Percentiles rank a stretch among this genome's conserved stretches.
Conservation (phyloP, 768 basidiomycete genomes). For the Fomitopsis pulvina region DNA sequence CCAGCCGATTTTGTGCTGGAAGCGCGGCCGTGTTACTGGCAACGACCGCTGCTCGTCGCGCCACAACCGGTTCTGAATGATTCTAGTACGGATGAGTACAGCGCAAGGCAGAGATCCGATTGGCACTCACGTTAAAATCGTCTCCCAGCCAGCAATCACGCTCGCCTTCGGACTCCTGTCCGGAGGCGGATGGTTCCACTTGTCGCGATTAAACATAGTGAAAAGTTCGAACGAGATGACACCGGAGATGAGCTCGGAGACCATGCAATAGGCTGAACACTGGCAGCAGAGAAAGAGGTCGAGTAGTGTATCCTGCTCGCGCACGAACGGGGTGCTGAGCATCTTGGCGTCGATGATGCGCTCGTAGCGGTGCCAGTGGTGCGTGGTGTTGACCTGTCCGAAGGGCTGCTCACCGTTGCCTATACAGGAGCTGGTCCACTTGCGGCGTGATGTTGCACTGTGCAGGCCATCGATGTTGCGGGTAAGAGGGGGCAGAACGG, state of each 20-base stretch:
- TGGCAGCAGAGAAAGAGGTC: slow-evolving; percentile 85
- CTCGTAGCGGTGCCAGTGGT: slow-evolving; percentile 76
- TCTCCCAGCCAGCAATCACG: slow-evolving; percentile 56
- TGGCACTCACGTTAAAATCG: slow-evolving; percentile 51
- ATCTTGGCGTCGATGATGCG: slow-evolving; percentile 64
- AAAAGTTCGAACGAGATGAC: slow-evolving; percentile 58
- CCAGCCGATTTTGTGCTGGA: slow-evolving; percentile 66
- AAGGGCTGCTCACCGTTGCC: slow-evolving; percentile 42
- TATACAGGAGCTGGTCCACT: slow-evolving; percentile 45
- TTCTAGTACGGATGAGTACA: slow-evolving; percentile 31
- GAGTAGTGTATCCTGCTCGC: slow-evolving; percentile 47
- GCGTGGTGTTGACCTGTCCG: slow-evolving; percentile 51
- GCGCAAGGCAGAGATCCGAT: background rate
- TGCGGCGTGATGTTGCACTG: slow-evolving; percentile 42
- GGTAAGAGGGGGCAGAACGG: slow-evolving; percentile 51
- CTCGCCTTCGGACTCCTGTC: slow-evolving; percentile 51
- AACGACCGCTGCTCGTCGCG: slow-evolving; percentile 56
- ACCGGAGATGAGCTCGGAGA: slow-evolving; percentile 64
- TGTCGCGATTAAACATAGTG: slow-evolving; percentile 61
- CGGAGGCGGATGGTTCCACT: slow-evolving; percentile 45
- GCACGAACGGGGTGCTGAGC: slow-evolving; percentile 54
- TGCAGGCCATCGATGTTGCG: slow-evolving; percentile 40
- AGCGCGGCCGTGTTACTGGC: slow-evolving; percentile 44
- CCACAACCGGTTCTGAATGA: slow-evolving; percentile 74
- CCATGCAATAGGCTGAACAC: slow-evolving; percentile 69